phyloP scores from a whole-genome alignment of 202 grass and related monocot genomes.

The Zoysia matrella region DNA sequence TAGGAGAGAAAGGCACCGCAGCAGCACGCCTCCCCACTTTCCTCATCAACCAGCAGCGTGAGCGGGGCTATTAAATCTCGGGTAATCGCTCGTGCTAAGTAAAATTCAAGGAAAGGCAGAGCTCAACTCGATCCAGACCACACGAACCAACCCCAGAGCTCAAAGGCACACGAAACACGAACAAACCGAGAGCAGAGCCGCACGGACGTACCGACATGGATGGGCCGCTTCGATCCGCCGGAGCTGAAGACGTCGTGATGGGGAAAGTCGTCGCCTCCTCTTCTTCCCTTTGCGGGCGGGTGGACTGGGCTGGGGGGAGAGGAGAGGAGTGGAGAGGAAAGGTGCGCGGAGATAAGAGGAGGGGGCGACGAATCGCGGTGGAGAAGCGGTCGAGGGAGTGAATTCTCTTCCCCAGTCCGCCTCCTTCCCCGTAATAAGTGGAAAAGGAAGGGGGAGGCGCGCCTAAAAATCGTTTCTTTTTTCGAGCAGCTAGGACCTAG shows the following conservation, averaged over 20 bases:
- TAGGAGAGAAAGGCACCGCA: neutral
- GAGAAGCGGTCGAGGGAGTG: slow-evolving; percentile 25
- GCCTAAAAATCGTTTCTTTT: neutral
- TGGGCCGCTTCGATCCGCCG: slow-evolving; percentile 35
- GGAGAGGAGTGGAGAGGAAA: slow-evolving; percentile 12
- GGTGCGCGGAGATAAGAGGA: neutral
- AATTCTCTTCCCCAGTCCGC: too few relatives aligned
- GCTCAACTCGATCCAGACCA: slow-evolving; percentile 29
- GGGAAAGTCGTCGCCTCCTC: neutral
- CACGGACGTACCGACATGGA: slow-evolving; percentile 63
- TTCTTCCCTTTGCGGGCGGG: neutral
- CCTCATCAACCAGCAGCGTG: neutral
- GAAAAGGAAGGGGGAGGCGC: neutral
- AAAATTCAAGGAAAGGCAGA: neutral
- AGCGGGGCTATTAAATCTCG: neutral
- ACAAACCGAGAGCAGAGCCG: neutral
- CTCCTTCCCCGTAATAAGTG: neutral
- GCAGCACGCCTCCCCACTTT: neutral
- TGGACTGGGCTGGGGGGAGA: neutral
- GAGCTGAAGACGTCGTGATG: neutral
- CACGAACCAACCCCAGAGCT: neutral
- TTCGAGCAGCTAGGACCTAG: too few relatives aligned
- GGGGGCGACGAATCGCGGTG: slow-evolving; percentile 19
- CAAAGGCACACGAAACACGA: neutral
- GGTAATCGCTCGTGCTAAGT: neutral